Evolutionary conservation across 345 rosid genomes (phyloP), one percentile per base, ranked within the genome.

Genomic region (Arabidopsis arenosa): DNA sequence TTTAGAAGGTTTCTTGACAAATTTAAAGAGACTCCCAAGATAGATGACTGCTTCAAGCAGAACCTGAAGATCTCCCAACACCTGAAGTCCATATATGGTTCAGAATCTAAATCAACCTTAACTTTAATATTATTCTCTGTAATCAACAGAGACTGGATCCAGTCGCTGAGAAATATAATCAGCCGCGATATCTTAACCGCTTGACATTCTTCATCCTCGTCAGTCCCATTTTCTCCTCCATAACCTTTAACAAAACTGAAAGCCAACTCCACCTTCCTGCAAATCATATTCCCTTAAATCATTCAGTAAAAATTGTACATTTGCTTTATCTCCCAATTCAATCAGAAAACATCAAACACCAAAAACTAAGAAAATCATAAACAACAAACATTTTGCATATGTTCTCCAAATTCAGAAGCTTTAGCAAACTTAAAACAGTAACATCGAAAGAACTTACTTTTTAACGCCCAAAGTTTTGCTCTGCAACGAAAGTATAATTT

Each of bases 251-350:
- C 89, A 72, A 75, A 89, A 81, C 56, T 51, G 53, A 78, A 86
- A 69, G 86, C 91, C 35, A 89, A 43, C 56, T 84, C 96, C 73
- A 95, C 81, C 83, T 92, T 95, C 86, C 97, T 92, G 97, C 85
- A 86, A 56, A 72, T 56, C 70, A 69, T 2, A 69, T 23, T 18
- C 60, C 37, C 33, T 40, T 14, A 5, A 23, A 13, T 44, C 30
- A 44, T 15, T 37, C 36, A 28, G 33, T 3, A 32, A 48, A 63
- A 39, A 23, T 9, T 28, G 3, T 7, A 11, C 12, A 1, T 23
- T 56, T 68, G 30, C 30, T 30, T n/a, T 41, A 11, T 21, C 28
- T 2, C 26, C 3, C 44, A 64, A 32, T 33, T 17, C 52, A 54
- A 54, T 43, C 2, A 54, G 48, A 40, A 12, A 13, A 8, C 37